These are phyloP conservation scores for Penicillium canariense DNA, from an alignment of 495 filamentous ascomycete genomes.

Conservation along the genomic window DNA sequence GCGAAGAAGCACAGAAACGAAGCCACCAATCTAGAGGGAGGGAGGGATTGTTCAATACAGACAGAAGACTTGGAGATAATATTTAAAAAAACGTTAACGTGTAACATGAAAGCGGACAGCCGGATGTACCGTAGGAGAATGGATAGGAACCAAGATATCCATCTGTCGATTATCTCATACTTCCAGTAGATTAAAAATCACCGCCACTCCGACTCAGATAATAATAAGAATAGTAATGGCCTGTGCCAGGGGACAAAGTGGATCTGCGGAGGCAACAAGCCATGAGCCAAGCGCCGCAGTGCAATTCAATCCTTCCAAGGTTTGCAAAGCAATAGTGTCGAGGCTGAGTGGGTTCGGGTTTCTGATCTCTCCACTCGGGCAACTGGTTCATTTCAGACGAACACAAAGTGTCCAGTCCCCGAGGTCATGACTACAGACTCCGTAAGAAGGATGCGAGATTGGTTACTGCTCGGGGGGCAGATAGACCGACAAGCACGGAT, in stretches of 20 bases:
- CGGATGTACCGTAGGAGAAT: no score
- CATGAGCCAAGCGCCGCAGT: background rate
- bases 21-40: background rate
- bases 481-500: background rate
- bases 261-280: background rate
- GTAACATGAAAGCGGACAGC: no score
- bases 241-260: background rate
- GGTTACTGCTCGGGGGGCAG: background rate
- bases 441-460: background rate
- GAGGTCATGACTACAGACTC: no score
- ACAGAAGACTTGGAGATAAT: no score
- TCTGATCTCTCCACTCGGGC: background rate
- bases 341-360: background rate
- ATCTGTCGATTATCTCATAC: no score
- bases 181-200: no score
- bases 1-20: background rate
- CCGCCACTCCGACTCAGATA: no score
- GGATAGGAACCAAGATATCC: no score
- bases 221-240: no score
- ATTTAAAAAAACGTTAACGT: background rate
- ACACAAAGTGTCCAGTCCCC: background rate
- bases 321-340: conserved; percentile 2
- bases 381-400: background rate
- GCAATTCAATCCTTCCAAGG: conserved; percentile 1
- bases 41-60: no score